A percentile compares a stretch with the other conserved stretches of the same genome.
Conservation (phyloP, 2,329 filamentous ascomycete genomes). For the Colletotrichum navitas region DNA sequence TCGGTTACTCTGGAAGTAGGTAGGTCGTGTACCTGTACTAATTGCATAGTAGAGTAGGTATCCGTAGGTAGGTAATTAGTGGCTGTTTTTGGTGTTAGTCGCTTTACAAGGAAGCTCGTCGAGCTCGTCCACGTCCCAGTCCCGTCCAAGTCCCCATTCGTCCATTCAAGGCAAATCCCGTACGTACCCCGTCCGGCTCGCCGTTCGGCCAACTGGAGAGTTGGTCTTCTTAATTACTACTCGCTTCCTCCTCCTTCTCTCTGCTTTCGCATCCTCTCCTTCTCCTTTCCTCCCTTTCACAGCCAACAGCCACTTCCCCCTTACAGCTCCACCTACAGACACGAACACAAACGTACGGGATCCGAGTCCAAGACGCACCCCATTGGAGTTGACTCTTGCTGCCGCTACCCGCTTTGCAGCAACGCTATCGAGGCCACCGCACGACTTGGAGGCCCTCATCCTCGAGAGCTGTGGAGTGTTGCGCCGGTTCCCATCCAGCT, state of each 20-base stretch:
- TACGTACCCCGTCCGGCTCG: conserved; percentile 39
- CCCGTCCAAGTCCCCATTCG: conserved; percentile 37
- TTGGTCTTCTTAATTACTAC: conserved; percentile 39
- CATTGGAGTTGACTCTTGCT: conserved; percentile 21
- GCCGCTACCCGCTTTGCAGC: conserved; percentile 37
- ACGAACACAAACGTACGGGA: conserved; percentile 9
- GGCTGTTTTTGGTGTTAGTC: conserved; percentile 10
- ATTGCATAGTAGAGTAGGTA: too few relatives aligned
- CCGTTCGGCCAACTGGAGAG: conserved; percentile 29
- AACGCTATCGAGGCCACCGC: conserved; percentile 24
- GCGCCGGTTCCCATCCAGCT: conserved; percentile 31
- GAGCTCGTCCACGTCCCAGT: conserved; percentile 31
- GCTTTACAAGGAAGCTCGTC: conserved; percentile 9
- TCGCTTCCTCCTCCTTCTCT: conserved; percentile 17
- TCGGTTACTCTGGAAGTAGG: neutral
- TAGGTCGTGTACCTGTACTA: too few relatives aligned
- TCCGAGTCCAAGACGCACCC: neutral
- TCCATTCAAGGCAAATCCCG: conserved; percentile 41
- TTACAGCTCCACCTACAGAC: conserved; percentile 15
- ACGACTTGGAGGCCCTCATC: conserved; percentile 28
- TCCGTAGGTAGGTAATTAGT: neutral
- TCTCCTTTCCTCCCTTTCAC: conserved; percentile 24
- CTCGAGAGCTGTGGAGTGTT: conserved; percentile 34
- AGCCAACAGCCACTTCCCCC: neutral
- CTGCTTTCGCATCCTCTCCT: conserved; percentile 2